phyloP scores from a whole-genome alignment of 2,329 filamentous ascomycete genomes.

The Xylaria arbuscula region DNA sequence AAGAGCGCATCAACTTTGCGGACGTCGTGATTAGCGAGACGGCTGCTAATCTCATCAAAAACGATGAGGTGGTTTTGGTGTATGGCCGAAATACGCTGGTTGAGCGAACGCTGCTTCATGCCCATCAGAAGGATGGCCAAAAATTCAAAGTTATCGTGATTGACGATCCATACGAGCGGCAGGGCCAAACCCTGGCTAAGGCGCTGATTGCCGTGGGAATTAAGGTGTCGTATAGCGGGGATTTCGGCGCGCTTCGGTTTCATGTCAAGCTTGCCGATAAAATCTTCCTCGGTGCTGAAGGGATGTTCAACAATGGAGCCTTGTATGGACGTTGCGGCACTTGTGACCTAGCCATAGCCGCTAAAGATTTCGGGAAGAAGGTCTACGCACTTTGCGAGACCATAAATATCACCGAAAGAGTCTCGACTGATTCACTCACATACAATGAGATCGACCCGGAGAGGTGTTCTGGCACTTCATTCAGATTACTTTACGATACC shows the following conservation, averaged over 20 bases:
- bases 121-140: conserved; percentile 73
- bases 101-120: conserved; percentile 81
- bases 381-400: conserved; percentile 94
- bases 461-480: conserved; percentile 68
- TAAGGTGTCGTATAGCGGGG: conserved; percentile 82
- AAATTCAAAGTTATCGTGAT: conserved; percentile 86
- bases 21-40: conserved; percentile 85
- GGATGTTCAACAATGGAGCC: conserved; percentile 94
- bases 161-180: conserved; percentile 71
- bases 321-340: conserved; percentile 91
- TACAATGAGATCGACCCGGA: conserved; percentile 89
- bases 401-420: conserved; percentile 89
- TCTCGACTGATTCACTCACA: conserved; percentile 91
- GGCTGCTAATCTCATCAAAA: conserved; percentile 78
- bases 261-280: conserved; percentile 74
- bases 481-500: conserved; percentile 86
- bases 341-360: conserved; percentile 85
- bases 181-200: conserved; percentile 71
- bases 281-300: conserved; percentile 87
- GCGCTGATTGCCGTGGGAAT: conserved; percentile 75
- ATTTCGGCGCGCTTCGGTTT: conserved; percentile 78
- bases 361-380: conserved; percentile 77
- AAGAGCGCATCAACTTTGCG: conserved; percentile 87
- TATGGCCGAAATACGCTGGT: conserved; percentile 89
- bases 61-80: conserved; percentile 85